A percentile compares a stretch with the other conserved stretches of the same genome.
phyloP scores from a whole-genome alignment of 352 stramenopile species.

The Pythium coloratum region DNA sequence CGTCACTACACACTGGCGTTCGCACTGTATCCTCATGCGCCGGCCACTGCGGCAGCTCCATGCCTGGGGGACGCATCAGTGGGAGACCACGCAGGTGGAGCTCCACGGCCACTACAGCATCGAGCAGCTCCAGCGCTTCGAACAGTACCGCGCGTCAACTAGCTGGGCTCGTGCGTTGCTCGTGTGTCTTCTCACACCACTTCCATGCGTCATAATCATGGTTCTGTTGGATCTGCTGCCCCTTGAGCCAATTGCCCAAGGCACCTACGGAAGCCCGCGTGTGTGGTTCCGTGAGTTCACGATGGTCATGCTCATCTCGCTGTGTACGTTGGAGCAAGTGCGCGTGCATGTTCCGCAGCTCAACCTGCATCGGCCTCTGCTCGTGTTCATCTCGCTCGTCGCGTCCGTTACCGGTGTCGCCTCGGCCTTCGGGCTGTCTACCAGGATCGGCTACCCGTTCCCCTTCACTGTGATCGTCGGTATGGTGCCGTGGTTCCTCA shows the following conservation, averaged over 20 bases:
- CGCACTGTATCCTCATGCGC: background rate
- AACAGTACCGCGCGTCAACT: background rate
- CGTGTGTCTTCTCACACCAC: conserved; percentile 9
- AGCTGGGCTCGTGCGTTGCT: conserved; percentile 5
- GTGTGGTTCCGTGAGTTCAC: background rate
- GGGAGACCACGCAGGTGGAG: conserved; percentile 22
- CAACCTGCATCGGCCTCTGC: background rate
- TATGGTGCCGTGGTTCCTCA: conserved; percentile 5
- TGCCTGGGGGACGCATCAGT: background rate
- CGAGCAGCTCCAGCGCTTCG: conserved; percentile 4
- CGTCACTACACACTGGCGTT: background rate
- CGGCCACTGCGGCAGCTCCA: background rate
- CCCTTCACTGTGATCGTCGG: conserved; percentile 9
- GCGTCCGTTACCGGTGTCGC: background rate
- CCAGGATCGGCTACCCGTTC: conserved; percentile 13
- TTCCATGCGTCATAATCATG: conserved; percentile 12
- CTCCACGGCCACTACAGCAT: conserved; percentile 21
- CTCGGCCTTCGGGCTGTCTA: background rate
- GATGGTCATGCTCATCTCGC: background rate
- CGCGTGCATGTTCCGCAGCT: background rate
- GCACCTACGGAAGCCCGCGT: background rate
- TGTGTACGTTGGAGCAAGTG: background rate
- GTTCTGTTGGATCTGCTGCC: conserved; percentile 8
- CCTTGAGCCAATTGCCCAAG: conserved; percentile 1
- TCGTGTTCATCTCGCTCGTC: background rate